These are phyloP conservation scores for Emmonsia crescens DNA, from an alignment of 2,329 filamentous ascomycete genomes.

Conservation along the genomic window DNA sequence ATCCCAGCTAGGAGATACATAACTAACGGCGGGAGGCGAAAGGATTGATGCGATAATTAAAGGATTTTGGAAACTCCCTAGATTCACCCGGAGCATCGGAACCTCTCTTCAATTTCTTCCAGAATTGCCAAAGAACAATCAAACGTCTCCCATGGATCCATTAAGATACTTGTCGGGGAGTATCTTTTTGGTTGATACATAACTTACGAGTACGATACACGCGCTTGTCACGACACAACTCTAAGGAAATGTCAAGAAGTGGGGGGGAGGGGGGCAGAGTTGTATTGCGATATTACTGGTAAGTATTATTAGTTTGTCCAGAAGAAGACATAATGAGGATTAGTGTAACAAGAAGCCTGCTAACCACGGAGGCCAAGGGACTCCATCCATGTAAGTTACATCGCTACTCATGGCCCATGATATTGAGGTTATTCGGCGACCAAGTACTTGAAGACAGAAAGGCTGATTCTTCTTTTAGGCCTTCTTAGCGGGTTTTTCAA, in stretches of 20 bases:
- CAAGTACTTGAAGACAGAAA: background rate
- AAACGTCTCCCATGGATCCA: background rate
- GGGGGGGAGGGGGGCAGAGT: background rate
- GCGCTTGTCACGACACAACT: background rate
- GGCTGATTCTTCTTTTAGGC: background rate
- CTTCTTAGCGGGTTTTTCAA: background rate
- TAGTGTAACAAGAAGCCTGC: background rate
- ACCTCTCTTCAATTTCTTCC: too few relatives aligned
- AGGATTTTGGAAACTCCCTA: background rate
- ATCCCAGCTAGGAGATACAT: background rate
- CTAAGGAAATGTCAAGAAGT: background rate
- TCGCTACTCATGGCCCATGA: background rate
- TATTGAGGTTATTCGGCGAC: background rate
- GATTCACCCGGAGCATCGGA: background rate
- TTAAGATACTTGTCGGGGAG: background rate
- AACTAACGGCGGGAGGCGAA: background rate
- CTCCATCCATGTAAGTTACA: background rate
- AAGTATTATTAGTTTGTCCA: too few relatives aligned
- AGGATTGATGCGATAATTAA: background rate
- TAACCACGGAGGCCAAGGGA: background rate
- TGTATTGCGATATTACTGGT: too few relatives aligned
- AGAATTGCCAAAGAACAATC: background rate
- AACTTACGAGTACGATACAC: background rate
- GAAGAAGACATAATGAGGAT: background rate
- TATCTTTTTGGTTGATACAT: background rate